These are phyloP conservation scores for Tulasnella calospora DNA, from an alignment of 768 basidiomycete genomes.

Conservation along the genomic window DNA sequence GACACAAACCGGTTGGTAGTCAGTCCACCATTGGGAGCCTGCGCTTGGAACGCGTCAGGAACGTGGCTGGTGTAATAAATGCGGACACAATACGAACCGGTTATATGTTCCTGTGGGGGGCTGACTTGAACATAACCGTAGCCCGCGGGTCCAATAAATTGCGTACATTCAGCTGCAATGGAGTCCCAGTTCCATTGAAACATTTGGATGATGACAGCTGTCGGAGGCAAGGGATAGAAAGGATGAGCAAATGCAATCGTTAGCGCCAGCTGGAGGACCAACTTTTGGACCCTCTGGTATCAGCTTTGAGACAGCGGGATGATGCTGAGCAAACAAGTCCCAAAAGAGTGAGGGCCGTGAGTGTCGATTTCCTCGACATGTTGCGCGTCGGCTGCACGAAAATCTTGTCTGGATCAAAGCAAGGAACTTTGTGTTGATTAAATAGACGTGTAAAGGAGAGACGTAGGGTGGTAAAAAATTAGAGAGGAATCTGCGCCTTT, in stretches of 20 bases:
- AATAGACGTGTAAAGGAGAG: too few species aligned
- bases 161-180: constrained; percentile 58
- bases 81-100: constrained; percentile 22
- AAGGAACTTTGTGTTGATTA: background rate
- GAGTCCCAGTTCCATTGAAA: constrained; percentile 60
- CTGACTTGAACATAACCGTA: constrained; percentile 64
- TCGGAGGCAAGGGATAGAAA: background rate
- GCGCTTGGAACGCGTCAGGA: background rate
- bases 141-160: constrained; percentile 63
- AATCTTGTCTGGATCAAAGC: background rate
- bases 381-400: background rate
- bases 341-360: background rate
- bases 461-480: too few species aligned
- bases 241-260: background rate
- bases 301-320: background rate
- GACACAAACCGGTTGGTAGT: constrained; percentile 31
- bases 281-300: background rate
- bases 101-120: constrained; percentile 55
- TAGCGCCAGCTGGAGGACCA: background rate
- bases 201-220: constrained; percentile 60
- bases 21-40: constrained; percentile 68
- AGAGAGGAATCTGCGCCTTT: too few species aligned
- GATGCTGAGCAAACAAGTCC: background rate
- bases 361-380: background rate
- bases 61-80: background rate